Conservation (phyloP, 768 basidiomycete species). For the Tephrocybe sp. region DNA sequence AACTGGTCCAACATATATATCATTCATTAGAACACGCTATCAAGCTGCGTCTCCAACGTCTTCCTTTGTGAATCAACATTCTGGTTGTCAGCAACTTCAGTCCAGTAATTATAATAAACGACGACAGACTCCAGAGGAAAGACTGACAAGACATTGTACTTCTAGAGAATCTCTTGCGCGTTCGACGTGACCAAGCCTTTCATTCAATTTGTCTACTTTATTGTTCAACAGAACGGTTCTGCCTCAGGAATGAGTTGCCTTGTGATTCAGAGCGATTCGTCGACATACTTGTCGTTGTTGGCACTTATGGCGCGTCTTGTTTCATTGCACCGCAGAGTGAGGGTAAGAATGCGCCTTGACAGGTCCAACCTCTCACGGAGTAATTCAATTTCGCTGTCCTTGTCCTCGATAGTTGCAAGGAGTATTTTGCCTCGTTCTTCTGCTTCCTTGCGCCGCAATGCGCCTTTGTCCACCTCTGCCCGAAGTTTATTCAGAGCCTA, state of each 20-base stretch:
- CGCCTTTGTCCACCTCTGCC: conserved; percentile 22
- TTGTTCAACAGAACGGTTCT: conserved; percentile 7
- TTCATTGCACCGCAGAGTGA: conserved; percentile 12
- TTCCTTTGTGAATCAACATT: conserved; percentile 11
- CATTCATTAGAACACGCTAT: conserved; percentile 9
- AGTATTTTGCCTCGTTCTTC: conserved; percentile 20
- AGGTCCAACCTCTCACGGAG: conserved; percentile 17
- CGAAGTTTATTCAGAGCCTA: conserved; percentile 24
- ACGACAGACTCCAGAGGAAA: not conserved
- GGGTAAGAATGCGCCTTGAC: conserved; percentile 7
- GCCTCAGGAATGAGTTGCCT: not conserved
- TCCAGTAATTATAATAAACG: too few relatives aligned
- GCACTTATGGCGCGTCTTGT: conserved; percentile 5
- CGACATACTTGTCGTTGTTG: conserved; percentile 11
- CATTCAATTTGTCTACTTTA: conserved; percentile 18
- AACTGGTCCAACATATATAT: not conserved
- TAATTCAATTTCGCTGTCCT: conserved; percentile 16
- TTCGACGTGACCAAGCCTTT: conserved; percentile 13
- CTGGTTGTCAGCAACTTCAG: conserved; percentile 20
- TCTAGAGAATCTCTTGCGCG: conserved; percentile 14
- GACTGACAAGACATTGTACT: conserved; percentile 16
- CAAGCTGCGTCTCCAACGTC: conserved; percentile 25
- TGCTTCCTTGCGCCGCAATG: conserved; percentile 24
- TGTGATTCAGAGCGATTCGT: not conserved
- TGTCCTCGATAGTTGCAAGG: conserved; percentile 20